phyloP scores from a whole-genome alignment of 1,139 yeast species.

The Taiozyma sp. region DNA sequence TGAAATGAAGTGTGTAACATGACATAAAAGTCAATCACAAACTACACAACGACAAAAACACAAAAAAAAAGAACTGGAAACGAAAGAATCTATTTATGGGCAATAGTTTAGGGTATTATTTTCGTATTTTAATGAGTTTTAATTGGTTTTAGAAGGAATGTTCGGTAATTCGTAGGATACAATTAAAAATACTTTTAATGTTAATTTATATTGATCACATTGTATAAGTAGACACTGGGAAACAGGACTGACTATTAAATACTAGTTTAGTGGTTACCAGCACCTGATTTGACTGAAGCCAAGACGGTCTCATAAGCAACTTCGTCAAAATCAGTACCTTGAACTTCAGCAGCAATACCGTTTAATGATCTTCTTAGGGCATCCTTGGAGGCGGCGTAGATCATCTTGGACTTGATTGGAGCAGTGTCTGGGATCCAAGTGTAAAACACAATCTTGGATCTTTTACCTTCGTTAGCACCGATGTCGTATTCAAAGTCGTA shows the following conservation, averaged over 20 bases:
- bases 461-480: conserved; percentile 89
- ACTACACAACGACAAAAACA: not conserved
- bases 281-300: conserved; percentile 85
- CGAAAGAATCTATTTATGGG: not conserved
- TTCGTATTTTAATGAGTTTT: not conserved
- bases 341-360: conserved; percentile 91
- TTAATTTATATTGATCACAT: not conserved
- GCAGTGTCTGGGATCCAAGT: conserved; percentile 99
- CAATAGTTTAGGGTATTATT: not conserved
- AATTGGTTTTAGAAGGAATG: not conserved
- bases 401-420: conserved; percentile 92
- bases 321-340: conserved; percentile 97
- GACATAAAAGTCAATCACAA: not conserved
- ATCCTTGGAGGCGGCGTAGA: conserved; percentile 95
- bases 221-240: not conserved
- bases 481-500: conserved; percentile 95
- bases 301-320: conserved; percentile 91
- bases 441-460: conserved; percentile 88
- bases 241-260: too few species aligned
- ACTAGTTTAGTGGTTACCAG: conserved; percentile 8
- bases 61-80: not conserved
- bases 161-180: not conserved
- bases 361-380: conserved; percentile 96
- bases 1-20: not conserved
- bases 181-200: not conserved